These are phyloP conservation scores for Phlebiopsis flavidoalba DNA, from an alignment of 768 basidiomycete species.

Conservation along the genomic window DNA sequence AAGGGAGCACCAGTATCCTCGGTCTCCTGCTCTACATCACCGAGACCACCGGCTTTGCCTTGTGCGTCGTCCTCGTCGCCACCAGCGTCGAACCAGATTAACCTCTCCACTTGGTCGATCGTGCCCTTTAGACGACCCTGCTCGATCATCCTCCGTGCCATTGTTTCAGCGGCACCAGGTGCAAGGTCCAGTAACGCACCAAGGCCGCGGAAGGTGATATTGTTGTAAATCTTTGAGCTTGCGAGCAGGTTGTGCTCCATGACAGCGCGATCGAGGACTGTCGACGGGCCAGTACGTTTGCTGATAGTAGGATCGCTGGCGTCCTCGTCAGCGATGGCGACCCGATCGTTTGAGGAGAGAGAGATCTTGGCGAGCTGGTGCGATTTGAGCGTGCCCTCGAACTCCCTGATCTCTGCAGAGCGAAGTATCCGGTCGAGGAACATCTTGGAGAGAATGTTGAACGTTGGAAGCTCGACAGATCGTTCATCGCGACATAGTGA, in stretches of 20 bases:
- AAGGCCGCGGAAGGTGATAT: slow-evolving; percentile 93
- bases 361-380: slow-evolving; percentile 94
- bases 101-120: slow-evolving; percentile 92
- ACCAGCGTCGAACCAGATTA: slow-evolving; percentile 90
- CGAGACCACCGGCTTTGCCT: slow-evolving; percentile 90
- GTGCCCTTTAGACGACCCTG: slow-evolving; percentile 90
- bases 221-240: slow-evolving; percentile 95
- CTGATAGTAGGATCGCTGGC: slow-evolving; percentile 52
- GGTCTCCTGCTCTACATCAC: slow-evolving; percentile 78
- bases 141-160: slow-evolving; percentile 98
- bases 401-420: slow-evolving; percentile 82
- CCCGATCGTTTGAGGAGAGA: slow-evolving; percentile 76
- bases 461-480: slow-evolving; percentile 68
- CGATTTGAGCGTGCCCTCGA: slow-evolving; percentile 79
- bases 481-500: slow-evolving; percentile 94
- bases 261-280: slow-evolving; percentile 94
- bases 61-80: slow-evolving; percentile 89
- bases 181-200: slow-evolving; percentile 87
- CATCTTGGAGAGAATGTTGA: slow-evolving; percentile 95
- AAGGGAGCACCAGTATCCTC: slow-evolving; percentile 87
- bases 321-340: slow-evolving; percentile 55
- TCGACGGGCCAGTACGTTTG: slow-evolving; percentile 87
- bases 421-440: slow-evolving; percentile 97
- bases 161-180: slow-evolving; percentile 91
- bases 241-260: slow-evolving; percentile 98